Percentiles rank a stretch among this genome's conserved stretches.
phyloP scores from a whole-genome alignment of 2,329 filamentous ascomycete species.

The Clonostachys chloroleuca region DNA sequence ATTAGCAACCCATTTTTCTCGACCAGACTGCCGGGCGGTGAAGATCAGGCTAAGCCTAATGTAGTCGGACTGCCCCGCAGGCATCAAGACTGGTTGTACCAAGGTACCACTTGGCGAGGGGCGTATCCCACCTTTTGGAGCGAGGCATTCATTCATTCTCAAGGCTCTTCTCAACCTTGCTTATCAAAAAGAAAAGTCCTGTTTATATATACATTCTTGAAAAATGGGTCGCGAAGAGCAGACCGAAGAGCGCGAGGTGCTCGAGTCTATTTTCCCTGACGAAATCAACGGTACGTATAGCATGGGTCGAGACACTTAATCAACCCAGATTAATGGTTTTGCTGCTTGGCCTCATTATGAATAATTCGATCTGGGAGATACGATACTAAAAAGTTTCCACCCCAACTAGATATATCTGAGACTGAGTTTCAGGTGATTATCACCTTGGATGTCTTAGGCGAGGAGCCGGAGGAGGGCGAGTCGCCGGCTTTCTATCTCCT shows the following conservation, averaged over 20 bases:
- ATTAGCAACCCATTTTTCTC: conserved; percentile 11
- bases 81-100: no score
- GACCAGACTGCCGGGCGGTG: conserved; percentile 27
- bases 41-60: conserved; percentile 12
- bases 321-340: no score
- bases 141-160: neutral
- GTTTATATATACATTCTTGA: neutral
- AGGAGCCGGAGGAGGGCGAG: conserved; percentile 57
- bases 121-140: neutral
- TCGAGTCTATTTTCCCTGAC: conserved; percentile 96
- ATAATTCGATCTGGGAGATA: neutral
- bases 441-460: conserved; percentile 70
- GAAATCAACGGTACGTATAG: conserved; percentile 75
- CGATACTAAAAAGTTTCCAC: neutral
- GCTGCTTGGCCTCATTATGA: no score
- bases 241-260: conserved; percentile 91
- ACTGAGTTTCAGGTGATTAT: conserved; percentile 85
- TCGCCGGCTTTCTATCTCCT: conserved; percentile 73
- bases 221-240: conserved; percentile 79
- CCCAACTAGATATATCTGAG: conserved; percentile 72
- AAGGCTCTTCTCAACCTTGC: neutral
- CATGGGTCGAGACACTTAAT: no score
- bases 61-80: neutral
- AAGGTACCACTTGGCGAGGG: no score
- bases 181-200: neutral